Evolutionary conservation across 345 rosid species (phyloP).

Genomic region (Excoecaria cochinchinensis): DNA sequence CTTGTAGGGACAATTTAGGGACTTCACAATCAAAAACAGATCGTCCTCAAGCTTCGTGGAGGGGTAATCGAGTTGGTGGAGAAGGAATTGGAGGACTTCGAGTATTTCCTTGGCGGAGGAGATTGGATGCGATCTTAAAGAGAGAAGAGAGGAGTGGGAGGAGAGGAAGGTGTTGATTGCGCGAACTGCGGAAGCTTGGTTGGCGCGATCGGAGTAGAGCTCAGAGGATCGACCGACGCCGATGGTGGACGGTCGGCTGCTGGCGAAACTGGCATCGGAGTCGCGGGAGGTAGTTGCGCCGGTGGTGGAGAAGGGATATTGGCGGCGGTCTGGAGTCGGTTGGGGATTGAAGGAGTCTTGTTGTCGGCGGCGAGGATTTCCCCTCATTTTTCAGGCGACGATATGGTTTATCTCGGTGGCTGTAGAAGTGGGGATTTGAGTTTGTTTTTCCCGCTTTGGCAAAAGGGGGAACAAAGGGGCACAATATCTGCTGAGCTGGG

Average conservation of each 20-base stretch:
- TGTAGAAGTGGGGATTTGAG: background rate
- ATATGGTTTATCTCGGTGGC: background rate
- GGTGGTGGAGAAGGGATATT: slow-evolving; percentile 1
- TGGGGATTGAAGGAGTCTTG: slow-evolving; percentile 30
- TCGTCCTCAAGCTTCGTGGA: slow-evolving; percentile 65
- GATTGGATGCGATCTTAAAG: slow-evolving; percentile 24
- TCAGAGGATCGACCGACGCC: slow-evolving; percentile 59
- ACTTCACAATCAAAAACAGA: slow-evolving; percentile 49
- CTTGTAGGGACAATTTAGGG: slow-evolving; percentile 63
- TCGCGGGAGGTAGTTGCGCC: slow-evolving; percentile 47
- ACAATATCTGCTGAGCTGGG: background rate
- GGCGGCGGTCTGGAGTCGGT: slow-evolving; percentile 31
- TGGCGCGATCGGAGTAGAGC: slow-evolving; percentile 47
- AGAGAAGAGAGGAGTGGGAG: slow-evolving; percentile 37
- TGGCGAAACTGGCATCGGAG: slow-evolving; percentile 86
- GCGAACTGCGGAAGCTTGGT: slow-evolving; percentile 56
- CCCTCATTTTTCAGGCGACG: slow-evolving; percentile 28
- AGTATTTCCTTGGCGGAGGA: slow-evolving; percentile 63
- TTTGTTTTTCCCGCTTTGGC: slow-evolving; percentile 12
- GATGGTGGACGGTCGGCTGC: slow-evolving; percentile 80
- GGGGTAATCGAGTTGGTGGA: slow-evolving; percentile 53
- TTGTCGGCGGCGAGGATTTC: slow-evolving; percentile 30
- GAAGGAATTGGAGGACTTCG: slow-evolving; percentile 52
- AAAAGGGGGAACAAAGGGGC: background rate
- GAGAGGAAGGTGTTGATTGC: slow-evolving; percentile 64